A percentile compares a stretch with the other conserved stretches of the same genome.
These are phyloP conservation scores for Fusarium sp. DNA, from an alignment of 2,329 filamentous ascomycete species.

Conservation along the genomic window DNA sequence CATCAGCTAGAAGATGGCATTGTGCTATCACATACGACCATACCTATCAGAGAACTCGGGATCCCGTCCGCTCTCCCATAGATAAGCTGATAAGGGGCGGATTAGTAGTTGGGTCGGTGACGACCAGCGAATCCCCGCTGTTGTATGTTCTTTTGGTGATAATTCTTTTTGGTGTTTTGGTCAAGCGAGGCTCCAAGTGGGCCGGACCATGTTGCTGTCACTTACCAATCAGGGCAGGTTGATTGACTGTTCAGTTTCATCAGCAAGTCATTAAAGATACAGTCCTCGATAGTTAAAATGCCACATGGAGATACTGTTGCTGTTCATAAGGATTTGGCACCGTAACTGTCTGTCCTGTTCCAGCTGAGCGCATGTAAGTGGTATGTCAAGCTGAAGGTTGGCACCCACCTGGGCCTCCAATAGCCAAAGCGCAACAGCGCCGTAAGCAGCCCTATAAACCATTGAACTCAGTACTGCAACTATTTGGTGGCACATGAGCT, in stretches of 20 bases:
- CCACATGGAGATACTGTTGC: no score
- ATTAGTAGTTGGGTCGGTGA: neutral
- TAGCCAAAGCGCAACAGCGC: neutral
- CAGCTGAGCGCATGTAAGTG: neutral
- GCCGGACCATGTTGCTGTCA: neutral
- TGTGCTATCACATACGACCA: neutral
- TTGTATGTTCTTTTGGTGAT: neutral
- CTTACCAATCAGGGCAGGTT: neutral
- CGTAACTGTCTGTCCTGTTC: neutral
- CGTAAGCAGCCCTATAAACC: neutral
- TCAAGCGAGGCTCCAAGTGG: neutral
- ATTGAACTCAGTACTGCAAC: neutral
- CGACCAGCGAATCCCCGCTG: neutral
- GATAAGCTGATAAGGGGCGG: neutral
- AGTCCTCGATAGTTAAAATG: no score
- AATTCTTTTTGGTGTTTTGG: neutral
- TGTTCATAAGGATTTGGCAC: no score
- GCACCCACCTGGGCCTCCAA: accelerated
- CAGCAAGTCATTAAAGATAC: neutral
- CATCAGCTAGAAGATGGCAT: neutral
- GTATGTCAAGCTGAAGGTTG: neutral
- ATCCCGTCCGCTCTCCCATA: neutral
- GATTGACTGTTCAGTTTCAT: no score
- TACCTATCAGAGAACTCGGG: neutral
- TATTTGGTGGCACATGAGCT: neutral